These are phyloP conservation scores for Camellia japonica DNA, from an alignment of 148 eudicot genomes.

Conservation along the genomic window DNA sequence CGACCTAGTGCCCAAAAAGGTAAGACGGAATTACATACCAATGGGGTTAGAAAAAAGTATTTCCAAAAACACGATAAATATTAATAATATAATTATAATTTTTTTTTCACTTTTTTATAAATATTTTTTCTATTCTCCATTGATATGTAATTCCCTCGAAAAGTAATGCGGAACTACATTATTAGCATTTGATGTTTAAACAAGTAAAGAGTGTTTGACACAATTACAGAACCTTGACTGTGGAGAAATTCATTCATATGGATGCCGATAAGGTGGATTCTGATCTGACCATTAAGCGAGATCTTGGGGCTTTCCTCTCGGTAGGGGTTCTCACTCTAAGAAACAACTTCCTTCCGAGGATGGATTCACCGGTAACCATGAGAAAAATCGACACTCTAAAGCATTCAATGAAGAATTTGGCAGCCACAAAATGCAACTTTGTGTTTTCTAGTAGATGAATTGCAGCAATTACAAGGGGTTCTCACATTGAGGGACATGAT, in stretches of 20 bases:
- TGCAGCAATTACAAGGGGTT: slow-evolving; percentile 18
- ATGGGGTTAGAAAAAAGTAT: no score
- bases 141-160: no score
- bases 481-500: slow-evolving; percentile 40
- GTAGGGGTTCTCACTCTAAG: slow-evolving; percentile 21
- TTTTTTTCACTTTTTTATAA: no score
- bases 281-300: slow-evolving; percentile 17
- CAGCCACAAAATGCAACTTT: slow-evolving; percentile 24
- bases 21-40: no score
- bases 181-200: no score
- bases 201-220: background rate
- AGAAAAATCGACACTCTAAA: slow-evolving; percentile 29
- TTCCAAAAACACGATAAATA: no score
- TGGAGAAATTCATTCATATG: slow-evolving; percentile 27
- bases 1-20: no score
- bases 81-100: no score
- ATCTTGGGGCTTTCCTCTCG: slow-evolving; percentile 15
- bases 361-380: slow-evolving; percentile 35
- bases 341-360: slow-evolving; percentile 26
- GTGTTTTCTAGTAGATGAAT: slow-evolving; percentile 40
- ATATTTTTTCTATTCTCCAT: no score
- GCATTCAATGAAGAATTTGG: slow-evolving; percentile 38
- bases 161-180: no score
- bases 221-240: slow-evolving; percentile 21
- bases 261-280: background rate